Percentiles rank a stretch among this genome's conserved stretches.
Evolutionary conservation across 2,329 filamentous ascomycete genomes (phyloP).

Genomic region (Paracamarosporium sp.): DNA sequence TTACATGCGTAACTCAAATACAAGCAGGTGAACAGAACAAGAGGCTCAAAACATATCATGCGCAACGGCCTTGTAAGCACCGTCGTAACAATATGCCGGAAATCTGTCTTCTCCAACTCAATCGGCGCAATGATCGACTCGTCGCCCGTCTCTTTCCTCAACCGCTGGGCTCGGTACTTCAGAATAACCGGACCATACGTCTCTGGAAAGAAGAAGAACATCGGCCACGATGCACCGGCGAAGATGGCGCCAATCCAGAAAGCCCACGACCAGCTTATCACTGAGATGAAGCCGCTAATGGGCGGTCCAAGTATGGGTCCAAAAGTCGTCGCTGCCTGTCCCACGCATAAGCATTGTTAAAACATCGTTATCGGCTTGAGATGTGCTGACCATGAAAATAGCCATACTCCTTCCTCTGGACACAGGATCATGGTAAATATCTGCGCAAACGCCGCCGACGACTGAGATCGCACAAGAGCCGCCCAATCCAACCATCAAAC

Average conservation of each 20-base stretch:
- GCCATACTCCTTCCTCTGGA: constrained; percentile 38
- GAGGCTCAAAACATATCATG: constrained; percentile 77
- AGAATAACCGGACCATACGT: constrained; percentile 56
- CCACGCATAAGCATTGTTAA: constrained; percentile 3
- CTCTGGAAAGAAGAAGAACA: constrained; percentile 66
- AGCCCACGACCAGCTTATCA: constrained; percentile 71
- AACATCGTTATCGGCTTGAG: neutral
- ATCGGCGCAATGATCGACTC: constrained; percentile 64
- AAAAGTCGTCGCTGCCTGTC: constrained; percentile 66
- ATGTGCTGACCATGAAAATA: constrained; percentile 33
- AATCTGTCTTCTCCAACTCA: constrained; percentile 66
- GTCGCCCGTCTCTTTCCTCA: constrained; percentile 64
- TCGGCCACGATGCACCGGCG: constrained; percentile 66
- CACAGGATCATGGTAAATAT: constrained; percentile 66
- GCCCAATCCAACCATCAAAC: constrained; percentile 52
- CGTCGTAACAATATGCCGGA: constrained; percentile 69
- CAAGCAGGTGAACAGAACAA: constrained; percentile 75
- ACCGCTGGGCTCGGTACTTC: constrained; percentile 60
- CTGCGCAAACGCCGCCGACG: constrained; percentile 68
- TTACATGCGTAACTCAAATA: constrained; percentile 68
- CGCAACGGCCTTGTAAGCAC: constrained; percentile 74
- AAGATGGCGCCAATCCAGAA: constrained; percentile 76
- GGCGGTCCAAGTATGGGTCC: constrained; percentile 73
- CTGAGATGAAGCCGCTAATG: constrained; percentile 67
- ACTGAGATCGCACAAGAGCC: constrained; percentile 63